Base-by-base conservation (phyloP, 306 rosid species). In the Abrus precatorius region DNA sequence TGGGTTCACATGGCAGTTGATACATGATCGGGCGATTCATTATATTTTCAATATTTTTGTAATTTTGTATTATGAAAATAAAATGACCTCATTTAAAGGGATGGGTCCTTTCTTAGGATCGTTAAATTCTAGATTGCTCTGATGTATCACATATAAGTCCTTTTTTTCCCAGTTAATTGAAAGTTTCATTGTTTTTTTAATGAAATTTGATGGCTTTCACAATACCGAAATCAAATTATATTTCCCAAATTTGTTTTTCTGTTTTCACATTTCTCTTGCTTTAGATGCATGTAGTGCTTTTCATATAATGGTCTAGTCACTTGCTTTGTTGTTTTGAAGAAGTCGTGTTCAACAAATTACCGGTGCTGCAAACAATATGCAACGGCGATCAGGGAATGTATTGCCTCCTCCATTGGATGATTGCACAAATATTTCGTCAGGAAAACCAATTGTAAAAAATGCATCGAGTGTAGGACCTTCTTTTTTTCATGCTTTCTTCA, bases 351-450 rank as follows among this genome's bases (percentile, higher is more conserved):
- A 95, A 75, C 97, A 94, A 86, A 88, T 90, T 78, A 89, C 97
- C 43, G 97, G 98, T 80, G 85, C 89, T 43, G 75, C 88, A 76
- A 81, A 82, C 90, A 88, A 81, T 82, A 76, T 89, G 88, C 94
- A 92, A 83, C 84, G 82, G 32, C 91, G 90, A n/a, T 85, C 94
- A 11, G 98, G 98, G 80, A 87, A 59, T 90, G 74, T 78, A 55
- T 86, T 95, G 86, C 98, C 97, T n/a, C 90, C 92, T 1, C 97
- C 98, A 9, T 13, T 87, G 57, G 98, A 95, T 75, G 97, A 92
- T 83, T 89, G 75, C 61, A 61, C 64, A 5, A 82, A 68, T 71
- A 81, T 48, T 80, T 86, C 92, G 27, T 60, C 90, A 6, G 97
- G 82, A 61, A 88, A 90, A 61, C 91, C 92, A 28, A 86, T 85